Base-by-base conservation (phyloP, 140 eudicot species). In the Oenanthe javanica region DNA sequence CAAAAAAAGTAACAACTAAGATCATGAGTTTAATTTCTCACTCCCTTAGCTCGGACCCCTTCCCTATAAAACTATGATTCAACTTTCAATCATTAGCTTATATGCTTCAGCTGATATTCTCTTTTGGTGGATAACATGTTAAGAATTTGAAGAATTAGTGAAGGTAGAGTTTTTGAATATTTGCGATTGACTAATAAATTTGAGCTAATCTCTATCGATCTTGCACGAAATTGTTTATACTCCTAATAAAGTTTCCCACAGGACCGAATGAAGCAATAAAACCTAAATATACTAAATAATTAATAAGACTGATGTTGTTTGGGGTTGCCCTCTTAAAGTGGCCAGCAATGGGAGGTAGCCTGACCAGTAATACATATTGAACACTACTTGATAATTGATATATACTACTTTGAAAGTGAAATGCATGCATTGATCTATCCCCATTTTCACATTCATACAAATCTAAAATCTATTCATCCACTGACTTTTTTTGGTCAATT, bases 281-380 rank as follows among this genome's bases (percentile, higher is more conserved):
- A 42, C 5, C 45, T 42, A 1, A 23, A 10, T 10, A 9, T 64
- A 10, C 6, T 52, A 52, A 1, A 7, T 13, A 25, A 38, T 31
- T 13, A n/a, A 4, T 4, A 6, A 12, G 46, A 69, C 2, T 66
- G 11, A 36, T 69, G 11, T 70, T 70, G n/a, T 70, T 70, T 70
- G 74, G 48, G 23, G 48, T 14, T 18, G 50, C 27, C 9, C 21
- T 72, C 25, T 72, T 72, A 1, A 72, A 72, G 77, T 43, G 48
- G 77, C 16, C 77, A 72, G 77, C 77, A 40, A 42, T 43, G 77
- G 48, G 43, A 72, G 77, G 77, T 43, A 43, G 77, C 31, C 77
- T 45, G 25, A 21, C 77, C 54, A 72, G 16, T 72, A 27, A 69
- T 27, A 38, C 46, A 72, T 72, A n/a, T 19, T 42, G 15, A 71